A percentile compares a stretch with the other conserved stretches of the same genome.
Conservation (phyloP, 1,139 yeast genomes). For the Lodderomyces elongisporus region DNA sequence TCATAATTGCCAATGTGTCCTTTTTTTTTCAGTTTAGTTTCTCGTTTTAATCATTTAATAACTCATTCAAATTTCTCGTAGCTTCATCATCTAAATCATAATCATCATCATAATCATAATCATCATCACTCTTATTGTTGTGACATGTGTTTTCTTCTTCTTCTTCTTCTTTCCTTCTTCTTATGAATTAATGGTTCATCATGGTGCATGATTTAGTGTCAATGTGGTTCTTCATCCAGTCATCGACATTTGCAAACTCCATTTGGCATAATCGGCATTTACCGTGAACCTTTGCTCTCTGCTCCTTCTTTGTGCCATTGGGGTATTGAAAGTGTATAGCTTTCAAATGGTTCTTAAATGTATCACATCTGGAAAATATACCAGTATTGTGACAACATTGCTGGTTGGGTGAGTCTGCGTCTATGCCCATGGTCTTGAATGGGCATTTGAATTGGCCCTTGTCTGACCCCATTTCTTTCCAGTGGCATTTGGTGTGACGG, state of each 20-base stretch:
- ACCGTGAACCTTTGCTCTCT: slow-evolving; percentile 65
- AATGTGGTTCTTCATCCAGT: slow-evolving; percentile 73
- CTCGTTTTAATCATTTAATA: too few species aligned
- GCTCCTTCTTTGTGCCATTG: slow-evolving; percentile 75
- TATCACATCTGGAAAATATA: slow-evolving; percentile 81
- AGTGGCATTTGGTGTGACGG: slow-evolving; percentile 80
- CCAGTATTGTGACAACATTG: slow-evolving; percentile 73
- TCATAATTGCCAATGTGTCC: too few species aligned
- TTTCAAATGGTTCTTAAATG: slow-evolving; percentile 84
- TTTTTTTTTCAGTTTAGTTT: too few species aligned
- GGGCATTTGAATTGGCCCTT: slow-evolving; percentile 47
- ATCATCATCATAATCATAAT: too few species aligned
- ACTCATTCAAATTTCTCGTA: too few species aligned
- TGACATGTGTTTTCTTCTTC: too few species aligned
- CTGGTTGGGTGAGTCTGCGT: neutral
- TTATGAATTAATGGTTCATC: too few species aligned
- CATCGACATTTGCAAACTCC: slow-evolving; percentile 63
- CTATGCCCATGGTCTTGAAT: slow-evolving; percentile 22
- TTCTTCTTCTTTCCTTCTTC: too few species aligned
- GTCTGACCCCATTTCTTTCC: slow-evolving; percentile 58
- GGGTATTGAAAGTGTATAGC: slow-evolving; percentile 91
- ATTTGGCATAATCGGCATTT: slow-evolving; percentile 71
- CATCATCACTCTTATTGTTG: too few species aligned
- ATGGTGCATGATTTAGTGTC: slow-evolving; percentile 49
- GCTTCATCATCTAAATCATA: too few species aligned